Evolutionary conservation across 192 early-diverging fungal genomes (phyloP), one percentile per base, ranked within the genome.

Genomic region (Coemansia umbellata): DNA sequence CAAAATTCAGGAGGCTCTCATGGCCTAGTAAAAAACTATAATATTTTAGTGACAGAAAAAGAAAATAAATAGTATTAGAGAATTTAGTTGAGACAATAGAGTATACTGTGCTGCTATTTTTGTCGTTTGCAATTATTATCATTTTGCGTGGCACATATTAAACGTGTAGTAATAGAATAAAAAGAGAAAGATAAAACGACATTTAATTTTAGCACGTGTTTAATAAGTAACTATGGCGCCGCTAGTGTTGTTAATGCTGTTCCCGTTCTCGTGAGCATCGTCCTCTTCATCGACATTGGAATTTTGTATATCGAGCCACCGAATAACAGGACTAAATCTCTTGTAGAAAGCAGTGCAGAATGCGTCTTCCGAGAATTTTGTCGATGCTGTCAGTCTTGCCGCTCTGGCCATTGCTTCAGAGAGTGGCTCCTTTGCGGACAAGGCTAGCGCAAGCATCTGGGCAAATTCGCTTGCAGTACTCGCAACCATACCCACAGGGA

Each of bases 1-100:
- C 10, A 59, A 87, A 50, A 87, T 98, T 44, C 72, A 87, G 49
- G 74, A 77, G 15, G 90, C 92, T 8, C 32, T 97, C 31, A 84
- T 80, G 13, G 62, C 76, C 31, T 26, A 44, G 11, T n/a, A n/a
- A n/a, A 23, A 51, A 37, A 40, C 37, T 40, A 18, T 40, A 40
- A 40, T 18, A 15, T 21, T 18, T 40, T 40, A 40, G 4, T 21
- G n/a, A n/a, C n/a, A n/a, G n/a, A n/a, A n/a, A n/a, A n/a, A n/a
- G n/a, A n/a, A n/a, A n/a, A n/a, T n/a, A n/a, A n/a, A n/a, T n/a
- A n/a, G n/a, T n/a, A n/a, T n/a, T n/a, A n/a, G n/a, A n/a, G n/a
- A n/a, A n/a, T n/a, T n/a, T n/a, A n/a, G 37, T 21, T 13, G 13
- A 53, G 22, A 21, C 31, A 53, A 52, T 1, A 19, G 37, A 24